phyloP scores from a whole-genome alignment of 306 rosid species.

The Glycyrrhiza uralensis region DNA sequence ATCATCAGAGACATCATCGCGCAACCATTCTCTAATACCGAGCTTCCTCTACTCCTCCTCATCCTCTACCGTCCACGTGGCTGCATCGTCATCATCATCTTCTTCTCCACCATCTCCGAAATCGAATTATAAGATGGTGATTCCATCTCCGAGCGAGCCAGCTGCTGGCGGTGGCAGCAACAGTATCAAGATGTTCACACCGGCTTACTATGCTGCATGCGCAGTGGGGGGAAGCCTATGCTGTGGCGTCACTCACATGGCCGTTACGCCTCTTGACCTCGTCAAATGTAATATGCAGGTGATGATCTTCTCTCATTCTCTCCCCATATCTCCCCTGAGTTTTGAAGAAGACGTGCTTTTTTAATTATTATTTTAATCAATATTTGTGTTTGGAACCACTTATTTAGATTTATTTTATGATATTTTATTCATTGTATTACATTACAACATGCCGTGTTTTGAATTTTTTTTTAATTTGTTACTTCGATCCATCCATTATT shows the following conservation, averaged over 20 bases:
- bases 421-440: too few species aligned
- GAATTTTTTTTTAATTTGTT: too few species aligned
- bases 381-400: background rate
- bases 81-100: too few species aligned
- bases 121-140: conserved; percentile 11
- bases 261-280: conserved; percentile 91
- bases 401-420: too few species aligned
- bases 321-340: background rate
- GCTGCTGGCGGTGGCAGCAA: background rate
- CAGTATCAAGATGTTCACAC: conserved; percentile 68
- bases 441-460: too few species aligned
- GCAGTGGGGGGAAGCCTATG: conserved; percentile 68
- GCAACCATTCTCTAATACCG: conserved; percentile 63
- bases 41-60: conserved; percentile 66
- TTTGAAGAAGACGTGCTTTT: too few species aligned
- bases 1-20: too few species aligned
- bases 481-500: too few species aligned
- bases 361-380: background rate
- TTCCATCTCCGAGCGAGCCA: conserved; percentile 66
- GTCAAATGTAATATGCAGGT: conserved; percentile 99
- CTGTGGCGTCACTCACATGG: conserved; percentile 87
- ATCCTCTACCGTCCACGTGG: too few species aligned
- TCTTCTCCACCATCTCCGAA: too few species aligned
- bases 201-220: conserved; percentile 75
- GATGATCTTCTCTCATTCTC: background rate